These are phyloP conservation scores for Citrus sinensis DNA, from an alignment of 345 rosid genomes.

Conservation along the genomic window DVS_A1.0 CM039169.1:33263001-33263500, in stretches of 20 bases:
- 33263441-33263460: constrained; percentile 30
- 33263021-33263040: constrained; percentile 29
- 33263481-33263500: constrained; percentile 21
- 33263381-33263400: constrained; percentile 32
- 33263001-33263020: constrained; percentile 38
- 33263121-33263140: constrained; percentile 7
- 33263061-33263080: constrained; percentile 36
- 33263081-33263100: constrained; percentile 28
- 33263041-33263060: constrained; percentile 38
- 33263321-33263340: constrained; percentile 5
- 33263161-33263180: constrained; percentile 19
- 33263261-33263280: constrained; percentile 38
- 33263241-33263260: constrained; percentile 15
- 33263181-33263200: constrained; percentile 26
- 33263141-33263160: constrained; percentile 15
- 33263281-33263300: constrained; percentile 22
- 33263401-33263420: constrained; percentile 19
- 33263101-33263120: neutral
- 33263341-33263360: constrained; percentile 24
- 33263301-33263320: constrained; percentile 17
- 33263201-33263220: constrained; percentile 32
- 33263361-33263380: constrained; percentile 72
- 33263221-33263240: constrained; percentile 12
- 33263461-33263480: constrained; percentile 8
- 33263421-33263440: constrained; percentile 16